Percentiles rank a stretch among this genome's conserved stretches.
These are phyloP conservation scores for Globisporangium camurandrum DNA, from an alignment of 352 stramenopile species.

Conservation along the genomic window DNA sequence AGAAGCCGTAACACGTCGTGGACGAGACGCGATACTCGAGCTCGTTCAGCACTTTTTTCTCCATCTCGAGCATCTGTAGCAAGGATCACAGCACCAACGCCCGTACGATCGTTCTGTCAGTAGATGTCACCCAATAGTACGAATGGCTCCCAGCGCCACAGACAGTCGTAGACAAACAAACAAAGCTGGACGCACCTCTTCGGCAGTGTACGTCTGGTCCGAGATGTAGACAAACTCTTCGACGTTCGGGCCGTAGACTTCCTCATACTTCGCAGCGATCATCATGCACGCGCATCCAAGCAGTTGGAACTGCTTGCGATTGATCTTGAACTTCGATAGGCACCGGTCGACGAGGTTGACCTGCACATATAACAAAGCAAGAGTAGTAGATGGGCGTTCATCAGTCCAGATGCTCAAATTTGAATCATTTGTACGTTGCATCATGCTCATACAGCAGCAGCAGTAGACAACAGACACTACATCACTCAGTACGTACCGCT, in stretches of 20 bases:
- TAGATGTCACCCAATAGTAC: not conserved
- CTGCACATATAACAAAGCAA: too few relatives aligned
- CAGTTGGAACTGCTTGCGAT: conserved; percentile 91
- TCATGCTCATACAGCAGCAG: not conserved
- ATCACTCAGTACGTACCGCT: conserved; percentile 24
- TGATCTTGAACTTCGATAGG: conserved; percentile 77
- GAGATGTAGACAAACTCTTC: conserved; percentile 97
- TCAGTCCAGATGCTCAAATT: too few relatives aligned
- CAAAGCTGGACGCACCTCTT: conserved; percentile 40
- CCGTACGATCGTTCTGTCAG: not conserved
- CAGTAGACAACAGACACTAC: not conserved
- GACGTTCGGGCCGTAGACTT: conserved; percentile 92
- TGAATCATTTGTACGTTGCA: too few relatives aligned
- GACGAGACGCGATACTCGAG: conserved; percentile 72
- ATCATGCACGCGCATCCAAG: conserved; percentile 94
- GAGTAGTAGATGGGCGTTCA: too few relatives aligned
- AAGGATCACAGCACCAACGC: not conserved
- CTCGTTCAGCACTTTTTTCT: conserved; percentile 62
- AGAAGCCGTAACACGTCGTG: conserved; percentile 70
- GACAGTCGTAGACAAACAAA: not conserved
- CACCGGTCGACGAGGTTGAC: conserved; percentile 83
- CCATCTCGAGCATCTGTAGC: conserved; percentile 75
- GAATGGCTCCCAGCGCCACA: too few relatives aligned
- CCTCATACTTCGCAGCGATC: conserved; percentile 96
- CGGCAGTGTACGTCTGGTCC: conserved; percentile 91